A percentile compares a stretch with the other conserved stretches of the same genome.
Evolutionary conservation across 192 early-diverging fungal genomes (phyloP).

Genomic region (Linnemannia hyalina): DNA sequence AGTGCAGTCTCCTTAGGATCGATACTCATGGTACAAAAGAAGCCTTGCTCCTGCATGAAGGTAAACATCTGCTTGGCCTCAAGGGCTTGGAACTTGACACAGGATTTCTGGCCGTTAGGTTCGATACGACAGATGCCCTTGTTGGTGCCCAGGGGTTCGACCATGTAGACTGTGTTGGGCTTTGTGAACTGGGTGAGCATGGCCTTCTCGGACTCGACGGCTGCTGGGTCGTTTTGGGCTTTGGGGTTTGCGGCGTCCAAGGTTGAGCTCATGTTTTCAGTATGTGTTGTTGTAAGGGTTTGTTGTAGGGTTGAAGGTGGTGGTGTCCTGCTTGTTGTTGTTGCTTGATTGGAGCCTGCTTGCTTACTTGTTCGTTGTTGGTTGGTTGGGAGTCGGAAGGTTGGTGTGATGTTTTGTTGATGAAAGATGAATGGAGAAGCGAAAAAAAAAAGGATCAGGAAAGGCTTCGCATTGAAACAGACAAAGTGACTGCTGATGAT

Average conservation of each 20-base stretch:
- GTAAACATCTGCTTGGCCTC: conserved; percentile 58
- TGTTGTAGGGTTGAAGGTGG: not conserved
- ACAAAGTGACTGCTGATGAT: too few species aligned
- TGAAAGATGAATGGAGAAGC: not conserved
- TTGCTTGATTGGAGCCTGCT: not conserved
- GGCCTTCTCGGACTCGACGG: conserved; percentile 48
- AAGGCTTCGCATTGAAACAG: not conserved
- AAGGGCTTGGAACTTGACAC: conserved; percentile 51
- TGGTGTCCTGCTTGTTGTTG: not conserved
- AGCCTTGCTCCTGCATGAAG: conserved; percentile 55
- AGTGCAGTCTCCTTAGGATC: conserved; percentile 50
- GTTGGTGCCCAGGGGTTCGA: conserved; percentile 53
- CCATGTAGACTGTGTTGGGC: conserved; percentile 46
- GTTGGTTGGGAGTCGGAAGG: not conserved
- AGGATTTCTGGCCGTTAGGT: conserved; percentile 53
- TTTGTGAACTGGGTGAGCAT: conserved; percentile 45
- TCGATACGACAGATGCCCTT: conserved; percentile 51
- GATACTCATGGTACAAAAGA: conserved; percentile 49
- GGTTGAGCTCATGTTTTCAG: conserved; percentile 37
- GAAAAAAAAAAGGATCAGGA: not conserved
- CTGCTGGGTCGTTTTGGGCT: conserved; percentile 42
- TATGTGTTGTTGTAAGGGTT: not conserved
- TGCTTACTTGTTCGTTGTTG: not conserved
- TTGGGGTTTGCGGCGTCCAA: conserved; percentile 50
- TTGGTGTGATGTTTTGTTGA: not conserved